Base-by-base conservation (phyloP, 2,329 filamentous ascomycete genomes). In the Alternaria gansuensis region DNA sequence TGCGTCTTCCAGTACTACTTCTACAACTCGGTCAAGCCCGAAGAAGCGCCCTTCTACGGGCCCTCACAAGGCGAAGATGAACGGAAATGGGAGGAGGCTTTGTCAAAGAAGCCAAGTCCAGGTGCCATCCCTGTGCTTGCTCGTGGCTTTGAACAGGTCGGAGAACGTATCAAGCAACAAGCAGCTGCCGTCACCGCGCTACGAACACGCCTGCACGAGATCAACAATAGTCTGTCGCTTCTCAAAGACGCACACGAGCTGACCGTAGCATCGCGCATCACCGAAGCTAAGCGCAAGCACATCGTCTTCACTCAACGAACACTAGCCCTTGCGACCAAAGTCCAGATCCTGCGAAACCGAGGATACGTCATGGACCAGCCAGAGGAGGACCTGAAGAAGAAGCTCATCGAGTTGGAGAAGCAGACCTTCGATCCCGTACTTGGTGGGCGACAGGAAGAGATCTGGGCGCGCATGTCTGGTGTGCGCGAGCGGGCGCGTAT, bases 1-100 rank as follows among this genome's bases (percentile, higher is more conserved):
- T 93, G 90, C 69, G 86, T 85, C 28, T 92, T 95, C 80, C 90
- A 92, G 76, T 83, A 90, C 73, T 94, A 94, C 81, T 92, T 95
- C 76, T 96, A 95, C 83, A 95, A 95, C 79, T 88, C 91, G 66
- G 90, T 93, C 63, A 88, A 90, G 63, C 87, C 90, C 70, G 85
- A 87, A 51, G 85, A 85, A 73, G 88, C 90, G n/a, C 90, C 90
- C 10, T 93, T 90, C 76, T 93, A 90, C 77, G 86, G 88, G 64
- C 90, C 90, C 2, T 82, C 85, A 14, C 81, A 87, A 1, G 82
- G 86, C 66, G 92, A 95, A 73, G 88, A 93, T 72, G 86, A 89
- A 36, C 85, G 87, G 64, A 90, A 91, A 72, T 96, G 91, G 90
- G 92, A 96, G 71, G 90, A 93, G 68, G 92, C 92, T 0, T 84